These are phyloP conservation scores for Scleroderma citrinum DNA, from an alignment of 768 basidiomycete genomes.

Conservation along the genomic window DNA sequence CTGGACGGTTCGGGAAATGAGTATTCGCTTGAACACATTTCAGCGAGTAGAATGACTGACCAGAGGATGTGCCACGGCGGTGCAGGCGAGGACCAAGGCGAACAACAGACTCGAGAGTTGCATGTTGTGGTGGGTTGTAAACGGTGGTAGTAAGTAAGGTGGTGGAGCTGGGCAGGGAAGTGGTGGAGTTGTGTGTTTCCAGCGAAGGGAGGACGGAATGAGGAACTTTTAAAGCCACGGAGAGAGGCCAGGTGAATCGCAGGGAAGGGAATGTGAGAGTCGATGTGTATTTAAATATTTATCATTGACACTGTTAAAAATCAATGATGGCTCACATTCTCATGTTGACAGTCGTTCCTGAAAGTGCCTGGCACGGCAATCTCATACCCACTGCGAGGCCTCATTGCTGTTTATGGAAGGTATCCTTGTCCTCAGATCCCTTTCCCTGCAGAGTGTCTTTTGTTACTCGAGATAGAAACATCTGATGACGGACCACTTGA, in stretches of 20 bases:
- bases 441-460: too few species aligned
- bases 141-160: too few species aligned
- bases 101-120: background rate
- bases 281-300: background rate
- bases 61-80: background rate
- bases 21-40: background rate
- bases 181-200: too few species aligned
- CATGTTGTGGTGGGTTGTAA: too few species aligned
- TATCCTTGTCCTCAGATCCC: background rate
- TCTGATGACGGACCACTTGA: too few species aligned
- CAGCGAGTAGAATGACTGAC: background rate
- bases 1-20: background rate
- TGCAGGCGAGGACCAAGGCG: background rate
- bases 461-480: too few species aligned
- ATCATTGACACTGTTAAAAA: background rate
- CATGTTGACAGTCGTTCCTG: constrained; percentile 2
- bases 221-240: background rate
- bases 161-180: too few species aligned
- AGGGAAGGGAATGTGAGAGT: background rate
- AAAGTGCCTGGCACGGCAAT: constrained; percentile 1
- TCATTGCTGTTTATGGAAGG: background rate
- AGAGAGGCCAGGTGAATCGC: background rate
- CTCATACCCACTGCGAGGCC: too few species aligned
- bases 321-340: background rate
- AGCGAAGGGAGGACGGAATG: background rate